phyloP scores from a whole-genome alignment of 2,329 filamentous ascomycete species.

The Magnaporthiopsis incrustans region DNA sequence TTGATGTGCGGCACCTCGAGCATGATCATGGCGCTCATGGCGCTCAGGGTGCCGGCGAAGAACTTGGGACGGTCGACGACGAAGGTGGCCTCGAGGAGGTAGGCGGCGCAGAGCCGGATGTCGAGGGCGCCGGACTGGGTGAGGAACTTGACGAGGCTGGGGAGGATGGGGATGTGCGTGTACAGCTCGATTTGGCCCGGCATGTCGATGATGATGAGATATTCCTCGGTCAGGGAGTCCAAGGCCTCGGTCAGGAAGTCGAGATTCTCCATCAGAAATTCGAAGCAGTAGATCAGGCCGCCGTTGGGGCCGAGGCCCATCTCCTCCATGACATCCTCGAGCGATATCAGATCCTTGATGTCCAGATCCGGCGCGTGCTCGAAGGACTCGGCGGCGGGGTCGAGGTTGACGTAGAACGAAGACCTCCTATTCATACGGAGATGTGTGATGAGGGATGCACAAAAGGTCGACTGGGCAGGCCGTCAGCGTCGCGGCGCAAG shows the following conservation, averaged over 20 bases:
- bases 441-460: slow-evolving; percentile 85
- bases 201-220: slow-evolving; percentile 97
- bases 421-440: slow-evolving; percentile 86
- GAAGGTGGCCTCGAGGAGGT: slow-evolving; percentile 92
- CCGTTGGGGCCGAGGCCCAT: slow-evolving; percentile 85
- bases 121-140: slow-evolving; percentile 73
- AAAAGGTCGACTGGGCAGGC: slow-evolving; percentile 71
- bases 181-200: slow-evolving; percentile 98
- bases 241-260: slow-evolving; percentile 84
- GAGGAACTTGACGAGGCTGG: slow-evolving; percentile 73
- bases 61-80: slow-evolving; percentile 95
- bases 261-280: slow-evolving; percentile 89
- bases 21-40: slow-evolving; percentile 99
- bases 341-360: slow-evolving; percentile 88
- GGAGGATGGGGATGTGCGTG: slow-evolving; percentile 90
- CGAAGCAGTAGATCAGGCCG: slow-evolving; percentile 92
- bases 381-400: slow-evolving; percentile 90
- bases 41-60: slow-evolving; percentile 89
- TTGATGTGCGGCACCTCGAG: slow-evolving; percentile 95
- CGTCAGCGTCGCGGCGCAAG: neutral
- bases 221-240: slow-evolving; percentile 83
- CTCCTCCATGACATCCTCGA: slow-evolving; percentile 96
- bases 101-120: slow-evolving; percentile 86
- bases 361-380: slow-evolving; percentile 87
- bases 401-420: slow-evolving; percentile 96